A percentile compares a stretch with the other conserved stretches of the same genome.
Evolutionary conservation across 192 early-diverging fungal species (phyloP).

Genomic region (Pecoramyces ruminantium): DNA sequence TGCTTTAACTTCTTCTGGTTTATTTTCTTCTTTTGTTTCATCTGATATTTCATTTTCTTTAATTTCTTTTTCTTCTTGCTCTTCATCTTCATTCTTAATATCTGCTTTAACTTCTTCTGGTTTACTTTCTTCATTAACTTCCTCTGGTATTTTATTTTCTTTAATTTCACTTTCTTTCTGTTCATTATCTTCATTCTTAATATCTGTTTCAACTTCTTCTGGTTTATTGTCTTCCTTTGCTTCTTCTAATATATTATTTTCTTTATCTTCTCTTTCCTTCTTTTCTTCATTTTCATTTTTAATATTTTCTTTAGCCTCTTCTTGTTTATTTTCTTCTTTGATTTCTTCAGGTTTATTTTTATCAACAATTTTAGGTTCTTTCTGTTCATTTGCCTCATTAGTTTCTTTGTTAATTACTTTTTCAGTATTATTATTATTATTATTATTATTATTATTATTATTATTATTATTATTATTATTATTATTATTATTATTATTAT

Average conservation of each 20-base stretch:
- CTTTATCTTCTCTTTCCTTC: background rate
- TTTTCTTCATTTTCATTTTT: background rate
- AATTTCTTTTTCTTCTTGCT: too few relatives aligned
- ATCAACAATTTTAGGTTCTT: too few relatives aligned
- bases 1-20: too few relatives aligned
- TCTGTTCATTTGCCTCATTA: background rate
- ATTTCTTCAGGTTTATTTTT: too few relatives aligned
- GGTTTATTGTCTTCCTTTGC: background rate
- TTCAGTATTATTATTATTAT: too few relatives aligned
- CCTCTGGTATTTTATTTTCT: background rate
- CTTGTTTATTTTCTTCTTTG: background rate
- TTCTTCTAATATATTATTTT: background rate
- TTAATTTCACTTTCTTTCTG: background rate
- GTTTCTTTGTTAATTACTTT: background rate
- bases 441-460: background rate
- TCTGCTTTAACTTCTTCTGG: too few relatives aligned
- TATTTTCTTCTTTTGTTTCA: too few relatives aligned
- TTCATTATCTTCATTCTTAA: background rate
- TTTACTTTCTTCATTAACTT: too few relatives aligned
- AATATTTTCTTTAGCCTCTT: background rate
- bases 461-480: background rate
- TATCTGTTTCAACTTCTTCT: background rate
- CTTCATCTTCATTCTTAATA: too few relatives aligned
- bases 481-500: background rate
- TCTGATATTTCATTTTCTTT: too few relatives aligned